phyloP scores from a whole-genome alignment of 2,329 filamentous ascomycete genomes.

The Cercospora nicotianae region DNA sequence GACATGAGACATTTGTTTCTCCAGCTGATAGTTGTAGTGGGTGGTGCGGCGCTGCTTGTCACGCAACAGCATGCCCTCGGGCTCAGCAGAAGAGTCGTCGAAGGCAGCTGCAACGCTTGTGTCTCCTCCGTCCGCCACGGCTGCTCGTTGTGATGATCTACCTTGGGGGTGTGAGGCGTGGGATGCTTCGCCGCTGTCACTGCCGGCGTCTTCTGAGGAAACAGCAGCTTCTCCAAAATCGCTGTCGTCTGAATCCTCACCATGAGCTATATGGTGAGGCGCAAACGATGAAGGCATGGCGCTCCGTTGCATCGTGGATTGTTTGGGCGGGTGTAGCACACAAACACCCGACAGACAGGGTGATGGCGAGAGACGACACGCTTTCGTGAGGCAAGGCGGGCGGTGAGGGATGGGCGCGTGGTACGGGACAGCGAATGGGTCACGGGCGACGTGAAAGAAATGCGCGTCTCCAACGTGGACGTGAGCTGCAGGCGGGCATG shows the following conservation, averaged over 20 bases:
- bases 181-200: constrained; percentile 20
- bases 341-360: not conserved
- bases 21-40: constrained; percentile 89
- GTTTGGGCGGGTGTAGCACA: not conserved
- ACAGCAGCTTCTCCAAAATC: constrained; percentile 24
- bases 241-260: constrained; percentile 31
- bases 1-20: constrained; percentile 90
- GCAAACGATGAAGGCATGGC: constrained; percentile 33
- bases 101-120: constrained; percentile 20
- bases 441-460: not conserved
- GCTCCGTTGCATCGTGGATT: constrained; percentile 28
- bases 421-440: not conserved
- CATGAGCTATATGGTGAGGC: constrained; percentile 29
- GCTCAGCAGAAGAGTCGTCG: constrained; percentile 21
- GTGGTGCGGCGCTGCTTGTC: constrained; percentile 69
- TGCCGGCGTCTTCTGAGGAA: constrained; percentile 24
- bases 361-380: not conserved
- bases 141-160: not conserved
- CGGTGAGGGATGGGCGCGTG: not conserved
- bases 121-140: constrained; percentile 21
- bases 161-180: not conserved
- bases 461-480: not conserved
- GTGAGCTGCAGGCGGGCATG: not conserved
- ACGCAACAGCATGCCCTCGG: constrained; percentile 45
- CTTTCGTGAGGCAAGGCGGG: not conserved